Evolutionary conservation across 192 early-diverging fungal species (phyloP).

Genomic region (Haplosporangium gracile): DNA sequence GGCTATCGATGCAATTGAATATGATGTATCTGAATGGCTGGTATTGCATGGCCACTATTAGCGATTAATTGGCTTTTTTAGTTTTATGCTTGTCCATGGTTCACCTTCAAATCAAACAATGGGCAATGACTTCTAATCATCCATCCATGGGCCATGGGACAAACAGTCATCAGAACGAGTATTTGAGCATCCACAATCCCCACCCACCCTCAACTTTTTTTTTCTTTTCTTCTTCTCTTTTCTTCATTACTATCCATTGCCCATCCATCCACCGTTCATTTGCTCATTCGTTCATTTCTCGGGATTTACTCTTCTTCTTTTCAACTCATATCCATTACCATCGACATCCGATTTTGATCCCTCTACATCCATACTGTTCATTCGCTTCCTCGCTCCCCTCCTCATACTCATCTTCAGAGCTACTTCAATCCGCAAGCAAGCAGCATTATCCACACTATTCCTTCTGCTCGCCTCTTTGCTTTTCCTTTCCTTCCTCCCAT

Average conservation of each 20-base stretch:
- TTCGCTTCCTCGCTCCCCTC: not conserved
- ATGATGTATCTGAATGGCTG: not conserved
- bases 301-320: not conserved
- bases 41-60: not conserved
- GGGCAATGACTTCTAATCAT: too few species aligned
- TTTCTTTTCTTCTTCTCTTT: not conserved
- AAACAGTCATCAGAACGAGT: constrained; percentile 2
- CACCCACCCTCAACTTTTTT: constrained; percentile 4
- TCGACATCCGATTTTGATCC: not conserved
- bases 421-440: constrained; percentile 7
- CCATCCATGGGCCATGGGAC: not conserved
- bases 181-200: constrained; percentile 28
- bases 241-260: not conserved
- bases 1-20: too few species aligned
- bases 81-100: not conserved
- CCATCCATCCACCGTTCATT: not conserved
- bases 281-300: not conserved
- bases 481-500: not conserved
- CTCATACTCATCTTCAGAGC: not conserved
- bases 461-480: not conserved
- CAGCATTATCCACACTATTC: not conserved
- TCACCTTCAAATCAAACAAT: too few species aligned
- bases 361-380: not conserved
- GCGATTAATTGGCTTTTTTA: not conserved
- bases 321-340: not conserved